Evolutionary conservation across 148 eudicot species (phyloP), one percentile per base, ranked within the genome.

Genomic region (Nyssa sinensis): DNA sequence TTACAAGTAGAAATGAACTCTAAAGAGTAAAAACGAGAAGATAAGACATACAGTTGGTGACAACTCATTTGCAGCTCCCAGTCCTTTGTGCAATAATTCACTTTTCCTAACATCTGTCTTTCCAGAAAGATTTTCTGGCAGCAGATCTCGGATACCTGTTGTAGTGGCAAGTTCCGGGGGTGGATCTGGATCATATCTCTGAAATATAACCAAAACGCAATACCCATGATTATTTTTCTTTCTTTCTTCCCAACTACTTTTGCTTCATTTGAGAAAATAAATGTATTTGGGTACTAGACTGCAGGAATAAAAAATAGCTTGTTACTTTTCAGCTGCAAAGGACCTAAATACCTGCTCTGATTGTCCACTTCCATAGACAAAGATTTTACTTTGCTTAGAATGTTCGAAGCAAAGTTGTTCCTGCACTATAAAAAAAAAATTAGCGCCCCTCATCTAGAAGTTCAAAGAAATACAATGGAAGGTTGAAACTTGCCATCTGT

Each of bases 401-500:
- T 30, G 23, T 5, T 59, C 29, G 29, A 59, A 30, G 30, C 30
- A 7, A 14, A 59, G 28, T 59, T 59, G 62, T 59, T 59, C 62
- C 62, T 59, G 62, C 62, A 59, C 29, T 59, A n/a, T n/a, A n/a
- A n/a, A 59, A 30, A 59, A 59, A 59, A 59, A 59, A 59, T 59
- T 6, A 23, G 30, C 25, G 29, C 29, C 12, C 62, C 62, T 23
- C 13, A 0, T 9, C 13, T 23, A 66, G 17, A 23, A 28, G 70
- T 66, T 30, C 44, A 29, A 37, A 67, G 25, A n/a, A 31, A 69
- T n/a, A 16, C 31, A 28, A 69, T 19, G 28, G 53, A 69, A 53
- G 24, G 1, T 29, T 69, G 19, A 49, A 70, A 70, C 73, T 70
- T 70, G 64, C 64, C 63, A 70, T 70, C 61, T 70, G 59, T 29